Base-by-base conservation (phyloP, 768 basidiomycete species). In the Serendipita vermifera region DNA sequence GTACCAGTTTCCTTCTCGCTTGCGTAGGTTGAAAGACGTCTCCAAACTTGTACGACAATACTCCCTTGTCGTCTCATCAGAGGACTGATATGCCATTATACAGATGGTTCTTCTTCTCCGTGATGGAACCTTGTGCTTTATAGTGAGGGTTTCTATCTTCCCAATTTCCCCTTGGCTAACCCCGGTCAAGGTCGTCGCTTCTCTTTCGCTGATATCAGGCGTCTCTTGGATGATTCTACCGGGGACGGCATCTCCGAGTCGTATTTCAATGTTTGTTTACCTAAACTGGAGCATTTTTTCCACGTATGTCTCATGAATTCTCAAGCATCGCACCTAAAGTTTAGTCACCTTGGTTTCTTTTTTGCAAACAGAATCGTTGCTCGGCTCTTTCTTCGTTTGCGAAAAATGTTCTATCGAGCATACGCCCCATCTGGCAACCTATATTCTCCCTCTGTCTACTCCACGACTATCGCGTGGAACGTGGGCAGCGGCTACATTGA, bases 271-370 rank as follows among this genome's bases (percentile, higher is more conserved):
- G 9, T 26, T 29, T 29, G 46, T 51, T 20, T 51, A 51, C 46
- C 11, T 51, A 26, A 51, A 29, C 46, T 51, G 46, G 46, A 51
- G 9, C 11, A 26, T 51, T 29, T 51, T 22, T 51, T 51, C 46
- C 7, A 51, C 20, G 46, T 51, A 26, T 20, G 39, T 26, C 6
- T 41, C 39, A 6, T 41, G 15, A 20, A 26, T 2, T 6, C 11
- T 22, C n/a, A 20, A 15, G n/a, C 9, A 20, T 7, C 29, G 5
- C 27, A 20, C 46, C 31, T 20, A 13, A 29, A 11, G 46, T 7
- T 29, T n/a, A 43, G 41, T 22, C 24, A 11, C 14, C 41, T 15
- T 36, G 9, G 9, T 43, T 24, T 51, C n/a, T n/a, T n/a, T n/a
- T n/a, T n/a, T n/a, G n/a, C n/a, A n/a, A n/a, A n/a, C n/a, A 51